Base-by-base conservation (phyloP, 306 rosid genomes). In the Prunus campanulata region DNA sequence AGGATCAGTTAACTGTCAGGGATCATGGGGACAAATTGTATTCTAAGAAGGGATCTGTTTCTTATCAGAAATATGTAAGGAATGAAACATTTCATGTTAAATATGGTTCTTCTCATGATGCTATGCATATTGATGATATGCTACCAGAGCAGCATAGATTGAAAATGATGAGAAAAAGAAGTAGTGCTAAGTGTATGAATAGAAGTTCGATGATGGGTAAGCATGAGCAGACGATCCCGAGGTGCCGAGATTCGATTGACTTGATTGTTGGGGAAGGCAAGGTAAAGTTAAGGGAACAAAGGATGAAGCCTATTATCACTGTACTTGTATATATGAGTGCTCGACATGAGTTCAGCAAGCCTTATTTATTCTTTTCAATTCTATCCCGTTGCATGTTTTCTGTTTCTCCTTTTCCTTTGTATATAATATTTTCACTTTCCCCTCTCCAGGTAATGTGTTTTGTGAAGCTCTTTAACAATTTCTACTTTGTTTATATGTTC, bases 261-360 rank as follows among this genome's bases (percentile, higher is more conserved):
- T 80, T 82, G 71, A 66, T 84, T 80, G 76, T 83, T 81, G 84
- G 84, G 80, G 83, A 85, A 82, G 83, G 77, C 85, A 88, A 90
- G 93, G 96, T 90, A 88, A 87, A 75, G 72, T 72, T 85, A 82
- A 86, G 87, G 90, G 81, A 68, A 79, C 66, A 64, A 66, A 60
- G 81, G 85, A 76, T 74, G 69, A 82, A 84, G 72, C 78, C 72
- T 74, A 80, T 83, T 79, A 82, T 68, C 74, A 54, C 47, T 76
- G 79, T 85, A 67, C 71, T 66, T 90, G 85, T 82, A 61, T 70
- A 59, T 81, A 86, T 20, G 75, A 83, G 80, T 81, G 70, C 74
- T 72, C 68, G 51, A 69, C 68, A 59, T 82, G 76, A 79, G 77
- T 81, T 81, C 85, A 79, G 78, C 74, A 56, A 60, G 74, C 59